Percentiles rank a stretch among this genome's conserved stretches.
phyloP scores from a whole-genome alignment of 1,284 basidiomycete species.

The Naganishia albida region DNA sequence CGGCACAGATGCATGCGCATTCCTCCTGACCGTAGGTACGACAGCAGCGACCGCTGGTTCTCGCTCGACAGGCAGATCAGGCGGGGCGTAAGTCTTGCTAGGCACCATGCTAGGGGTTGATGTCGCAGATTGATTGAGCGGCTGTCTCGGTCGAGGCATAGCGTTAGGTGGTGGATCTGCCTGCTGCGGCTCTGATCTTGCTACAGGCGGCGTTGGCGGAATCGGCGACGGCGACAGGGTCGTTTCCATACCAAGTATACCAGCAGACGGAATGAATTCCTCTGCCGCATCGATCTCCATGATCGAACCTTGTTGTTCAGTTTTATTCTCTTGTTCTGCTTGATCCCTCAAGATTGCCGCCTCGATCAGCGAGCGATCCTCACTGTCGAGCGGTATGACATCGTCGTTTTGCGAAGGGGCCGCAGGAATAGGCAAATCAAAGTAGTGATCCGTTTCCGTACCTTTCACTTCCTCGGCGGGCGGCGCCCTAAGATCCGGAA shows the following conservation, averaged over 20 bases:
- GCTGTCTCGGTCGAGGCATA: no score
- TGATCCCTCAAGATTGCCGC: constrained; percentile 13
- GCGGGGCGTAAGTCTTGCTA: no score
- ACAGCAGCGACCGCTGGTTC: no score
- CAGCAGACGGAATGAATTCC: no score
- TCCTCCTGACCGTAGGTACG: no score
- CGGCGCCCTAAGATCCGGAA: not conserved
- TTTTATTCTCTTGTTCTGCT: not conserved
- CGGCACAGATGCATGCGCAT: no score
- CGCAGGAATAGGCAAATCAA: constrained; percentile 1
- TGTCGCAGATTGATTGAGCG: no score
- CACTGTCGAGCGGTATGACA: constrained; percentile 8
- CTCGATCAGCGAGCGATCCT: constrained; percentile 9
- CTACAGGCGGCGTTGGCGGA: not conserved
- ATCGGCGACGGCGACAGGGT: no score
- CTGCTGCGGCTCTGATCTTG: not conserved
- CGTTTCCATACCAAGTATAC: no score
- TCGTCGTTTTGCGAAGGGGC: not conserved
- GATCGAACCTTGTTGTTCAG: not conserved
- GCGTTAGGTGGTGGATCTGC: no score
- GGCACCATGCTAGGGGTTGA: no score
- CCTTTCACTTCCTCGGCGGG: constrained; percentile 33
- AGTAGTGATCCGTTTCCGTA: constrained; percentile 14
- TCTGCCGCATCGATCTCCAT: not conserved
- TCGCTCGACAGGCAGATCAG: no score